These are phyloP conservation scores for Lindgomyces ingoldianus DNA, from an alignment of 495 filamentous ascomycete species.

Conservation along the genomic window DNA sequence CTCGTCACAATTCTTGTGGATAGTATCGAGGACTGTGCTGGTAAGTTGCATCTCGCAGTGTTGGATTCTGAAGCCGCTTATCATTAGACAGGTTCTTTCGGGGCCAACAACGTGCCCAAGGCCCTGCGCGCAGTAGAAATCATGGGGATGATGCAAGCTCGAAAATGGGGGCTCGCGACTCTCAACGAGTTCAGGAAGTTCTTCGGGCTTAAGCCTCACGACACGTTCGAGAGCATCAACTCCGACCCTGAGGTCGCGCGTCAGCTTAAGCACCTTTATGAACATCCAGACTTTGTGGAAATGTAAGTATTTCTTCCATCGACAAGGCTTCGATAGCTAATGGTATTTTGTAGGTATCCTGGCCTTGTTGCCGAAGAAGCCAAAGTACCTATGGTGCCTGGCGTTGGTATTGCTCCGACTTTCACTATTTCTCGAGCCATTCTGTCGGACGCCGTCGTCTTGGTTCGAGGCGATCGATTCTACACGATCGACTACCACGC, in stretches of 20 bases:
- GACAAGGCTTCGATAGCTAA: not conserved
- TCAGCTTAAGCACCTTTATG: slow-evolving; percentile 56
- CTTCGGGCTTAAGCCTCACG: slow-evolving; percentile 58
- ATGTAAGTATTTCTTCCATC: slow-evolving; percentile 51
- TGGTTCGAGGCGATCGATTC: slow-evolving; percentile 84
- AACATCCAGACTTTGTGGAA: slow-evolving; percentile 64
- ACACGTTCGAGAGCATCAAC: slow-evolving; percentile 65
- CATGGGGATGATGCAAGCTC: slow-evolving; percentile 61
- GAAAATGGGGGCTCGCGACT: slow-evolving; percentile 61
- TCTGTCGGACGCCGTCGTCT: slow-evolving; percentile 76
- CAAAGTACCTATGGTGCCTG: slow-evolving; percentile 70
- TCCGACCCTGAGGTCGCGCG: slow-evolving; percentile 57
- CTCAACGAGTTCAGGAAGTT: slow-evolving; percentile 67
- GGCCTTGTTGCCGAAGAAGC: slow-evolving; percentile 50
- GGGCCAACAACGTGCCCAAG: slow-evolving; percentile 62
- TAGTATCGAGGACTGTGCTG: slow-evolving; percentile 65
- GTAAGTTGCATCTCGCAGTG: slow-evolving; percentile 49
- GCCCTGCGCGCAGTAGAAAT: slow-evolving; percentile 60
- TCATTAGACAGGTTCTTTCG: slow-evolving; percentile 38
- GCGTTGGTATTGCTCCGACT: slow-evolving; percentile 73
- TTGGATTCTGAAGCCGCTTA: not conserved
- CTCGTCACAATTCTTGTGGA: slow-evolving; percentile 63
- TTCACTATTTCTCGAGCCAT: slow-evolving; percentile 82
- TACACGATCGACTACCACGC: slow-evolving; percentile 59
- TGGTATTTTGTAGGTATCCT: slow-evolving; percentile 55